phyloP scores from a whole-genome alignment of 2,329 filamentous ascomycete genomes.

The Teratosphaeria gauchensis region DNA sequence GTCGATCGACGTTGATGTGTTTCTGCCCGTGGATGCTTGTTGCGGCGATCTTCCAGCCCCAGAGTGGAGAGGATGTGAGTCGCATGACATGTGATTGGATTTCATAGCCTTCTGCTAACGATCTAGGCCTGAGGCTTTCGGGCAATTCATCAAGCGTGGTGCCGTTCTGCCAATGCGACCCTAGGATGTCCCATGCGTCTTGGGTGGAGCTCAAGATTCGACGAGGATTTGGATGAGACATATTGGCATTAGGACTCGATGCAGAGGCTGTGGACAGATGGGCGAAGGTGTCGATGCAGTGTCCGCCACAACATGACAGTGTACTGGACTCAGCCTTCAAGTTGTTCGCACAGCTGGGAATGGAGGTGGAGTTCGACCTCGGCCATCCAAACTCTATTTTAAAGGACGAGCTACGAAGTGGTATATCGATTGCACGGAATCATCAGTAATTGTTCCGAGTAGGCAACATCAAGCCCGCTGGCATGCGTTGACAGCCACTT shows the following conservation, averaged over 20 bases:
- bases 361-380: neutral
- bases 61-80: neutral
- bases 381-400: neutral
- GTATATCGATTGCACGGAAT: neutral
- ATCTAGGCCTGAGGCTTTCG: neutral
- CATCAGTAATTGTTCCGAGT: no score
- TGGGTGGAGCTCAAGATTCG: neutral
- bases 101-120: neutral
- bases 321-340: neutral
- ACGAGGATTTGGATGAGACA: neutral
- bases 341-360: neutral
- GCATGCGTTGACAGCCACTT: no score
- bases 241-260: neutral
- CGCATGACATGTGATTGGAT: constrained; percentile 1
- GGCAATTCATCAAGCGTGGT: neutral
- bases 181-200: neutral
- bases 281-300: neutral
- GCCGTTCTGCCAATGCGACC: neutral
- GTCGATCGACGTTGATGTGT: neutral
- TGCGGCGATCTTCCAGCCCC: constrained; percentile 1
- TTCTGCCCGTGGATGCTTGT: neutral
- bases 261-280: neutral
- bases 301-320: neutral
- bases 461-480: no score
- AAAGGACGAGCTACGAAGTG: neutral